Percentiles rank a stretch among this genome's conserved stretches.
Evolutionary conservation across 139 green algal genomes (phyloP).

Genomic region (Chlorella sp.): DNA sequence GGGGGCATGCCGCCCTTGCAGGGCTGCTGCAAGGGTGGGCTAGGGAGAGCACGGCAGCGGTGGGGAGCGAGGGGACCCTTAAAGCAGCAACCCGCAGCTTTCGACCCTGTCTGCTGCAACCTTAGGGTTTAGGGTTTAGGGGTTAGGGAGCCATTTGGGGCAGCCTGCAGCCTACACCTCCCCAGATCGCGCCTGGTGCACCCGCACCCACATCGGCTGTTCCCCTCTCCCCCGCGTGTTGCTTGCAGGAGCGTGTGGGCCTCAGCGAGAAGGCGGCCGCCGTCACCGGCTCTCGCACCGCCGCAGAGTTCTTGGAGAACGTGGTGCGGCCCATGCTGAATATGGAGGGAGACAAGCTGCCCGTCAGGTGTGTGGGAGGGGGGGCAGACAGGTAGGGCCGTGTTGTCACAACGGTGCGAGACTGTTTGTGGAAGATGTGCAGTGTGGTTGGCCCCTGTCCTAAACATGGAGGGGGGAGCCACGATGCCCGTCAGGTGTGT

Average conservation of each 20-base stretch:
- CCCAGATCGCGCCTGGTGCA: too few species aligned
- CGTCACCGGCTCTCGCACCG: neutral
- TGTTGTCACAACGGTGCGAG: too few species aligned
- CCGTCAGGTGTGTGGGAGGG: constrained; percentile 42
- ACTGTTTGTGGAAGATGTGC: constrained; percentile 63
- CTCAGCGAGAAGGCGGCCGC: constrained; percentile 1
- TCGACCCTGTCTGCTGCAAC: too few species aligned
- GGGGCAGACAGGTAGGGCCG: neutral
- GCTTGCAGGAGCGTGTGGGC: constrained; percentile 10
- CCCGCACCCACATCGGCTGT: neutral
- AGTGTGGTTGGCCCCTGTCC: constrained; percentile 59
- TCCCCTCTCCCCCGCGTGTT: neutral
- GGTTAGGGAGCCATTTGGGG: too few species aligned
- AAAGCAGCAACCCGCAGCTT: too few species aligned
- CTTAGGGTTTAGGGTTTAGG: too few species aligned
- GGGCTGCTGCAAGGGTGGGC: too few species aligned
- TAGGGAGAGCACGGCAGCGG: too few species aligned
- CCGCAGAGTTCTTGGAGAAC: constrained; percentile 55
- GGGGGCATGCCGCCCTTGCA: too few species aligned
- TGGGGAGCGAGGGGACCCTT: too few species aligned
- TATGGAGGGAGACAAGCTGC: constrained; percentile 70
- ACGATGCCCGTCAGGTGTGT: constrained; percentile 60
- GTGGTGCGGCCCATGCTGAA: constrained; percentile 63
- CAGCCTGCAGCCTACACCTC: too few species aligned
- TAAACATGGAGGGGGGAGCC: constrained; percentile 68